phyloP scores from a whole-genome alignment of 2,329 filamentous ascomycete genomes.

The Epichloe coenophiala region DNA sequence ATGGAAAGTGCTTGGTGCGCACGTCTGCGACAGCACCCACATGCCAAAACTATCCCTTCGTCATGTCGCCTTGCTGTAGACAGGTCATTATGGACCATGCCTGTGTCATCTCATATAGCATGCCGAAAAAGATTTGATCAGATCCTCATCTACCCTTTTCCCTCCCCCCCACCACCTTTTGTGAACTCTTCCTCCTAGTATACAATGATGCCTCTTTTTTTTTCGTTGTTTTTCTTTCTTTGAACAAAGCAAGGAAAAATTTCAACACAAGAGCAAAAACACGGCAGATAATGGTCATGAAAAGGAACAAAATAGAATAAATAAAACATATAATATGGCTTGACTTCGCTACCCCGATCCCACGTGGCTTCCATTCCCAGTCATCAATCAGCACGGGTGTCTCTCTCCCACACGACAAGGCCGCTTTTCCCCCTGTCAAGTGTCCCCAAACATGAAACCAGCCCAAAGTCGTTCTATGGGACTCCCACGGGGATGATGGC shows the following conservation, averaged over 20 bases:
- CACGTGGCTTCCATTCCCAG: not conserved
- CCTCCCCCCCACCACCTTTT: not conserved
- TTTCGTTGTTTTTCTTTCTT: not conserved
- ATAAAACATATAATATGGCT: not conserved
- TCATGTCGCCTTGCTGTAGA: not conserved
- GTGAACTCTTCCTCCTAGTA: not conserved
- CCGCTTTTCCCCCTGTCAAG: not conserved
- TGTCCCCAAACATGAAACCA: conserved; percentile 5
- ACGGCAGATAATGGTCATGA: not conserved
- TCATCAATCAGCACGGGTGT: not conserved
- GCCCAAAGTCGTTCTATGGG: not conserved
- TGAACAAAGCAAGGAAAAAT: too few relatives aligned
- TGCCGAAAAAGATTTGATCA: not conserved
- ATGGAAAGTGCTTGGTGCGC: not conserved
- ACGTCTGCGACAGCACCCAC: not conserved
- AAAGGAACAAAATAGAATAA: not conserved
- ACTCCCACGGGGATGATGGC: not conserved
- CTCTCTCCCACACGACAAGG: not conserved
- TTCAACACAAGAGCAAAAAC: not conserved
- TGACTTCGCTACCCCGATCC: not conserved
- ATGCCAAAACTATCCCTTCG: not conserved
- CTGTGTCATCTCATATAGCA: not conserved
- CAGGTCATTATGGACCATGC: not conserved
- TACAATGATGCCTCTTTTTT: not conserved
- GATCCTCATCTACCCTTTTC: not conserved